Conservation (phyloP, 129 eudicot species). For the Flaveria sonorensis region DNA sequence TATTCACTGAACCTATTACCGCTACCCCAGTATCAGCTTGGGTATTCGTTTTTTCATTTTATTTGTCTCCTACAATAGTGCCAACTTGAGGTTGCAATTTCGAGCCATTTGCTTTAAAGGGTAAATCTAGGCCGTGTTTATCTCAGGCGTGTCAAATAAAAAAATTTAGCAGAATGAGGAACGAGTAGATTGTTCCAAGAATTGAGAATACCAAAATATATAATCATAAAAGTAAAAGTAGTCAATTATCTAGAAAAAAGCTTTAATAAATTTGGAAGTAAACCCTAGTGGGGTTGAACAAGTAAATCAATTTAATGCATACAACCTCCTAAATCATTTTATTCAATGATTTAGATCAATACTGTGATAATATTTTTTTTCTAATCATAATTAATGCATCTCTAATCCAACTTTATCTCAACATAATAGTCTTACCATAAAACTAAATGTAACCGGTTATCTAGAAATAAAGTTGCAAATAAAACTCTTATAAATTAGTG, state of each 20-base stretch:
- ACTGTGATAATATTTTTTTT: not conserved
- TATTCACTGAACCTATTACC: slow-evolving; percentile 18
- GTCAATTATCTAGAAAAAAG: not conserved
- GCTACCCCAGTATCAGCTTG: slow-evolving; percentile 25
- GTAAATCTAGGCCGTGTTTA: not conserved
- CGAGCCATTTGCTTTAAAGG: not conserved
- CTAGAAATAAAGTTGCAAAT: too few species aligned
- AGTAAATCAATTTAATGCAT: not conserved
- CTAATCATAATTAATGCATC: too few species aligned
- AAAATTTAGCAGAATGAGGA: not conserved
- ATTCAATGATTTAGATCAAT: not conserved
- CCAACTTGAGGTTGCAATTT: not conserved
- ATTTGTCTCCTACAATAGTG: not conserved
- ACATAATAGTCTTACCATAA: too few species aligned
- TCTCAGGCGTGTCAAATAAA: not conserved
- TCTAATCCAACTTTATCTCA: too few species aligned
- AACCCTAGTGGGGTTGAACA: slow-evolving; percentile 1
- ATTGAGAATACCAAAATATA: not conserved
- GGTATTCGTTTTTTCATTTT: slow-evolving; percentile 21
- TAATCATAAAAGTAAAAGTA: slow-evolving; percentile 2
- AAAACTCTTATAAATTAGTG: too few species aligned
- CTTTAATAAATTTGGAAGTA: not conserved
- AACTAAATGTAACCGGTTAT: too few species aligned
- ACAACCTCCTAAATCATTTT: not conserved
- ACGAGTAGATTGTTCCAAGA: not conserved